Evolutionary conservation across 176 grass and related monocot genomes (phyloP).

Genomic region (Tillandsia leiboldiana): DNA sequence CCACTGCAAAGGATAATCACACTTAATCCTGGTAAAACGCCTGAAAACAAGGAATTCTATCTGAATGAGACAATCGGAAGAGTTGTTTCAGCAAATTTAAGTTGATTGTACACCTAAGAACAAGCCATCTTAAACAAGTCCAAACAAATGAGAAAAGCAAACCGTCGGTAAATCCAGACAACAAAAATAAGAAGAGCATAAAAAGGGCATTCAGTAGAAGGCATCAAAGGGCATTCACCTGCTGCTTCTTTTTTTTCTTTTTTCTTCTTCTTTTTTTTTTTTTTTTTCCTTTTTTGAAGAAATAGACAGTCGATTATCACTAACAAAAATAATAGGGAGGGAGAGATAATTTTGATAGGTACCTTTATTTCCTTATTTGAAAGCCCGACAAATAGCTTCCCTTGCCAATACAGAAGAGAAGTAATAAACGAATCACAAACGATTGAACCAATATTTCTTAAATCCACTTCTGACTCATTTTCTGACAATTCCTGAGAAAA

Average conservation of each 20-base stretch:
- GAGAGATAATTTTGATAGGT: constrained; percentile 11
- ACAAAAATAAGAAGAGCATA: no score
- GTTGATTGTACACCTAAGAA: background rate
- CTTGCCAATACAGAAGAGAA: constrained; percentile 53
- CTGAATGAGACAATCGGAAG: no score
- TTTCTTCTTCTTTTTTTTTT: no score
- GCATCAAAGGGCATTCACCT: no score
- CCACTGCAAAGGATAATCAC: no score
- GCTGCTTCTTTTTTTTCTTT: no score
- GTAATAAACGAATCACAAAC: constrained; percentile 69
- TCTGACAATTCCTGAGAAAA: constrained; percentile 43
- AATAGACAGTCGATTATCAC: no score
- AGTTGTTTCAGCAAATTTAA: background rate
- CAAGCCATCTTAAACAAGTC: background rate
- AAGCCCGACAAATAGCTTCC: constrained; percentile 63
- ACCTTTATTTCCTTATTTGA: constrained; percentile 86
- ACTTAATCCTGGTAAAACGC: no score
- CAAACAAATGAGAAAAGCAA: background rate
- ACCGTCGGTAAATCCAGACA: no score
- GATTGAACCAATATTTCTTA: constrained; percentile 58
- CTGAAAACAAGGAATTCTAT: no score
- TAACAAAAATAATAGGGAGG: background rate
- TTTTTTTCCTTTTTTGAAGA: no score
- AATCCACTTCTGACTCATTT: constrained; percentile 57
- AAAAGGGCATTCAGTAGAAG: no score